Base-by-base conservation (phyloP, 2,329 filamentous ascomycete species). In the Talaromyces sp. region DNA sequence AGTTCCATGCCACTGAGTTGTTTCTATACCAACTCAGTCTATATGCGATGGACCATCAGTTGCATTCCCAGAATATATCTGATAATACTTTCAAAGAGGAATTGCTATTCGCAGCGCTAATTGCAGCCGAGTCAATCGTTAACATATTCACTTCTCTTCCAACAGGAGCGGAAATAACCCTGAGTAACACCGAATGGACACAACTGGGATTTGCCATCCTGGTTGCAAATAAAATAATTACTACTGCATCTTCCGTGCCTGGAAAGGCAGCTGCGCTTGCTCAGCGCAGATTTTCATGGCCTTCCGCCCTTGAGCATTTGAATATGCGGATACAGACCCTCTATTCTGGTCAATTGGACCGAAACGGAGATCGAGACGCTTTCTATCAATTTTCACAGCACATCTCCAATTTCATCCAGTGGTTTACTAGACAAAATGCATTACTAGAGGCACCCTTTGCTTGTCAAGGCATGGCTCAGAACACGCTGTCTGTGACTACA, bases 101-200 rank as follows among this genome's bases (percentile, higher is more conserved):
- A 19, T 56, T 66, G 14, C 43, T 64, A 11, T 58, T 41, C 55
- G 58, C 61, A 1, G 67, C 67, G 4, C 66, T 75, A 3, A 57
- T 62, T 19, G 64, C 70, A 9, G 62, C 67, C n/a, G 65, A 66
- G 14, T 56, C 64, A 10, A 60, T 70, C 3, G 50, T 71, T 26
- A 68, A 72, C n/a, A 62, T 70, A 11, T 75, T 74, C 41, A 58
- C 76, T 5, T 69, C 68, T 51, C 65, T 78, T 1, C 74, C 75
- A 3, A 64, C 69, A 4, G 68, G 70, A 38, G 66, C 69, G 7
- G 75, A 78, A 58, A 67, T 71, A 51, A 65, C 65, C 1, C 68
- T 77, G 19, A 77, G 71, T 38, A 77, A 78, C 55, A 67, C 73
- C 1, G 69, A 77, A 61, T 78, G 76, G 75, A 67, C 78, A 2